Conservation (phyloP, 345 rosid genomes). For the Moricandia moricandioides region DNA sequence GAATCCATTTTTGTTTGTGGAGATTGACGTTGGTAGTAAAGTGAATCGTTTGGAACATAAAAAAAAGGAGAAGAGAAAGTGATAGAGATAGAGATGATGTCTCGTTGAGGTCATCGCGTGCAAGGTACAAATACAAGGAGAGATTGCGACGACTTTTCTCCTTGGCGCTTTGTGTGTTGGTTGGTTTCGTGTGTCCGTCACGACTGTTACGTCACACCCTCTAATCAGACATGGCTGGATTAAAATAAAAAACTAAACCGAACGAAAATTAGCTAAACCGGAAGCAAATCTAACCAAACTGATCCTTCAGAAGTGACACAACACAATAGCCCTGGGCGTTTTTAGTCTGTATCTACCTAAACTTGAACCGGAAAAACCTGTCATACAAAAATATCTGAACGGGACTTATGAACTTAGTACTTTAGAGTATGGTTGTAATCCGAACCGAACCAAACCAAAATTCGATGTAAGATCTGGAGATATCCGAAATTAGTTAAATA, state of each 20-base stretch:
- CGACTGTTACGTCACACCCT: background rate
- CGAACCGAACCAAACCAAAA: no score
- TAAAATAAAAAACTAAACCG: background rate
- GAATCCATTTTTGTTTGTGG: constrained; percentile 32
- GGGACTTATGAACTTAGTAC: no score
- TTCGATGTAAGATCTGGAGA: no score
- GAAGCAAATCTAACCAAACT: no score
- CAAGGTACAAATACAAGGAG: background rate
- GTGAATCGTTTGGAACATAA: background rate
- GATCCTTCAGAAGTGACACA: no score
- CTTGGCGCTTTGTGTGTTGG: constrained; percentile 15
- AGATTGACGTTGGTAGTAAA: background rate
- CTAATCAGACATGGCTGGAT: background rate
- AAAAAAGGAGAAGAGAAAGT: background rate
- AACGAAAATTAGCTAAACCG: no score
- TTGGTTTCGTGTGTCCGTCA: constrained; percentile 14
- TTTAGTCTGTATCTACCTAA: no score
- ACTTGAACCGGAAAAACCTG: no score
- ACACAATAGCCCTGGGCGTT: no score
- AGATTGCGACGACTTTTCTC: background rate
- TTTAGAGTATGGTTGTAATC: no score
- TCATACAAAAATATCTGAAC: no score
- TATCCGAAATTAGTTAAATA: no score
- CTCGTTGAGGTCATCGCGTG: constrained; percentile 3
- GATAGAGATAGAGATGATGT: background rate